Percentiles rank a stretch among this genome's conserved stretches.
These are phyloP conservation scores for Mortierella hygrophila DNA, from an alignment of 192 early-diverging fungal species.

Conservation along the genomic window DNA sequence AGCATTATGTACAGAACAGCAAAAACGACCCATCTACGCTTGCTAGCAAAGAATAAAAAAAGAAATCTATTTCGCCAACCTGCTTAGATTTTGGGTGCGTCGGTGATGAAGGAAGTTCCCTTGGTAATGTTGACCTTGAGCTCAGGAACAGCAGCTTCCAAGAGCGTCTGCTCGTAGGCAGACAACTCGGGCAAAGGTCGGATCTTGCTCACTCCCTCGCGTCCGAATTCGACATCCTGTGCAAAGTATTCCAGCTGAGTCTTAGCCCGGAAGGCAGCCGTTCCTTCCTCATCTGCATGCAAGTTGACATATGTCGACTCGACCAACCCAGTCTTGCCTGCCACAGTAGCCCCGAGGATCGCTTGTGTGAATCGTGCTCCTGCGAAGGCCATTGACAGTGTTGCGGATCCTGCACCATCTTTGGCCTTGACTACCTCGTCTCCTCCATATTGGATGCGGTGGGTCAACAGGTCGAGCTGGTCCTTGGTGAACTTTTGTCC, in stretches of 20 bases:
- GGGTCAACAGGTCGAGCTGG: slow-evolving; percentile 84
- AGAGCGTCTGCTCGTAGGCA: slow-evolving; percentile 84
- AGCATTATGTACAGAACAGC: background rate
- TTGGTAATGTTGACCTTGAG: slow-evolving; percentile 90
- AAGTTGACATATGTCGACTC: slow-evolving; percentile 90
- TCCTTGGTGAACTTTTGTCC: slow-evolving; percentile 78
- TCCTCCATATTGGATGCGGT: slow-evolving; percentile 97
- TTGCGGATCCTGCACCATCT: slow-evolving; percentile 85
- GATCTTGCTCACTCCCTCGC: slow-evolving; percentile 85
- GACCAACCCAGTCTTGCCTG: slow-evolving; percentile 75
- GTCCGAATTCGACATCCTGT: slow-evolving; percentile 77
- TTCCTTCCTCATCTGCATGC: slow-evolving; percentile 54
- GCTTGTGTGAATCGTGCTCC: slow-evolving; percentile 88
- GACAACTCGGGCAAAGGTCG: slow-evolving; percentile 76
- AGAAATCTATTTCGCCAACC: background rate
- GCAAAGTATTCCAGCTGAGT: slow-evolving; percentile 77
- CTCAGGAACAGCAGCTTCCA: slow-evolving; percentile 80
- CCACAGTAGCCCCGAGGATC: slow-evolving; percentile 78
- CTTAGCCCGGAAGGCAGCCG: slow-evolving; percentile 17
- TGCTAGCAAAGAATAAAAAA: background rate
- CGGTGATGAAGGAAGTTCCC: slow-evolving; percentile 82
- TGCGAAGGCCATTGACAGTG: slow-evolving; percentile 88
- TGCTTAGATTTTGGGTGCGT: slow-evolving; percentile 24
- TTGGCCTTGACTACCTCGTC: slow-evolving; percentile 99
- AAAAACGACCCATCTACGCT: background rate